Base-by-base conservation (phyloP, 1,284 basidiomycete genomes). In the Entoloma clypeatum region DNA sequence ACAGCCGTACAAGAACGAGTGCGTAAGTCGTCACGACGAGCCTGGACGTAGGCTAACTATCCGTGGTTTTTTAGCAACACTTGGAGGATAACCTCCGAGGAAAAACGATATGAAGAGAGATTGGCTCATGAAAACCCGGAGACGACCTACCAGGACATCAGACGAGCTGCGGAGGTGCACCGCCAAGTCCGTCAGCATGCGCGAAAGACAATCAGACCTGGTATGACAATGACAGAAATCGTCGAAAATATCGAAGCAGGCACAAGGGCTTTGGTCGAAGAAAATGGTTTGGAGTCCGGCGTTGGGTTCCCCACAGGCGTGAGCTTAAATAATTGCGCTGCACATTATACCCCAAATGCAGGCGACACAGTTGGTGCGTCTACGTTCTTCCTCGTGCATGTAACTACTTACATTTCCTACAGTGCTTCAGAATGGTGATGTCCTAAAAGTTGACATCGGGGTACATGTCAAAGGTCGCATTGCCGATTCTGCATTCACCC, bases 241-340 rank as follows among this genome's bases (percentile, higher is more conserved):
- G 95, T 85, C 17, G 82, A 99, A 51, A 76, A 85, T 56, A 94
- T 99, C 54, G 96, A 99, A 66, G 81, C 95, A 56, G 86, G 89
- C 8, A 90, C 86, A 21, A 75, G 95, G 32, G 84, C 92, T 7
- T 68, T 98, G 18, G 92, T 96, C 0, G 96, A 99, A 64, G 92
- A 87, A 64, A 79, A 86, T 52, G 93, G 92, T 1, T 66, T 96
- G 45, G 82, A 92, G 48, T 71, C 79, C 44, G 89, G 96, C 9
- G 75, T 99, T 57, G 92, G 94, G 11, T 92, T 99, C 70, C 96
- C 96, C n/a, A 99, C 95, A 2, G 96, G 96, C 24, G 69, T 99
- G 49, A 94, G 84, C 63, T 64, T 94, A 51, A 99, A 99, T 65
- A 77, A 97, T 61, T 91, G 91, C 49, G 96, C 96, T 0, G 96